phyloP scores from a whole-genome alignment of 2,329 filamentous ascomycete genomes.

The Fusarium tupiense region DNA sequence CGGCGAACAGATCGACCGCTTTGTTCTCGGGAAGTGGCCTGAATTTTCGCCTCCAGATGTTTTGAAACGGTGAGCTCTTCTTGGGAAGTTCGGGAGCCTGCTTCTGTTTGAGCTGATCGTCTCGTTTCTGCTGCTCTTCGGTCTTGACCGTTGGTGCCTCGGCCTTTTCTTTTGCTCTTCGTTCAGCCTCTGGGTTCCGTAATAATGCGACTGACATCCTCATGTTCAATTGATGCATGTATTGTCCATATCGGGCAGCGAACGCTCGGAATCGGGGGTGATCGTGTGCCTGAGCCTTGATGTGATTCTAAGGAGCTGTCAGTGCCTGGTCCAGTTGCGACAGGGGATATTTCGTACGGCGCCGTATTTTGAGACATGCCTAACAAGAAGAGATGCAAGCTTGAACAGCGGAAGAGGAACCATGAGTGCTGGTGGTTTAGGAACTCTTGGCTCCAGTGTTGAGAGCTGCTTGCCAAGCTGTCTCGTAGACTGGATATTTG shows the following conservation, averaged over 20 bases:
- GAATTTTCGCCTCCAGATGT: constrained; percentile 71
- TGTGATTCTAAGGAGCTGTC: constrained; percentile 63
- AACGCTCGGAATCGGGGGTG: constrained; percentile 69
- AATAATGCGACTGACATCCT: constrained; percentile 68
- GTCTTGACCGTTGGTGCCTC: constrained; percentile 73
- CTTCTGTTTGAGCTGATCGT: constrained; percentile 58
- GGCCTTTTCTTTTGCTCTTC: constrained; percentile 68
- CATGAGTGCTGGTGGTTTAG: constrained; percentile 54
- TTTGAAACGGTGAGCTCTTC: constrained; percentile 52
- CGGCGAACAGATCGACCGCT: constrained; percentile 73
- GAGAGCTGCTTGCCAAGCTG: constrained; percentile 16
- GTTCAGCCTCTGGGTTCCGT: constrained; percentile 66
- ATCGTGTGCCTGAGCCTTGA: constrained; percentile 73
- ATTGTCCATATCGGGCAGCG: constrained; percentile 70
- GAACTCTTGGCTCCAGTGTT: constrained; percentile 33
- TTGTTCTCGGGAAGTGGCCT: constrained; percentile 70
- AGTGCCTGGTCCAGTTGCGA: constrained; percentile 6
- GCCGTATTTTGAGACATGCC: constrained; percentile 75
- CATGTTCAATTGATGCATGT: constrained; percentile 75
- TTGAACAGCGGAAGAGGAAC: constrained; percentile 75
- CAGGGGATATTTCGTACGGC: constrained; percentile 60
- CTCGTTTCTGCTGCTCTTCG: constrained; percentile 66
- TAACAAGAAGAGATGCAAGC: constrained; percentile 70
- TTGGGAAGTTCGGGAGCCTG: constrained; percentile 43
- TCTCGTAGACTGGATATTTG: constrained; percentile 12